phyloP scores from a whole-genome alignment of 345 rosid species.

The Populus simonii region DNA sequence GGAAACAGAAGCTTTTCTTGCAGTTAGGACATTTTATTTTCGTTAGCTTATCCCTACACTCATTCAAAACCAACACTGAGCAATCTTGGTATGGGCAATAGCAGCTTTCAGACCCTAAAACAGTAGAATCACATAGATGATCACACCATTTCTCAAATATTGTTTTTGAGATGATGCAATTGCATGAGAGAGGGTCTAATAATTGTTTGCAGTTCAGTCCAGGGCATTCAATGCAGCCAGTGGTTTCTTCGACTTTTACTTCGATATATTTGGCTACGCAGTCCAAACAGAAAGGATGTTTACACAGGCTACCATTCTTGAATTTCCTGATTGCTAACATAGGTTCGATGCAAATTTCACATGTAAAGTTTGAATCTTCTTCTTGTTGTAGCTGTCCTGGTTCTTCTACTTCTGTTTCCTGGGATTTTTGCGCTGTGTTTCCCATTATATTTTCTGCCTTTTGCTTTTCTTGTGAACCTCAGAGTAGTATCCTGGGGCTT shows the following conservation, averaged over 20 bases:
- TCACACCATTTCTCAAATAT: constrained; percentile 18
- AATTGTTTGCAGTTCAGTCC: constrained; percentile 10
- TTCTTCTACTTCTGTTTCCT: background rate
- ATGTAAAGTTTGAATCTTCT: constrained; percentile 10
- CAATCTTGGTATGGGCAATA: constrained; percentile 26
- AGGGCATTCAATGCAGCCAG: constrained; percentile 12
- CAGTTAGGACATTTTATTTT: constrained; percentile 20
- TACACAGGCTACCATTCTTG: constrained; percentile 2
- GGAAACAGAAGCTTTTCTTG: constrained; percentile 16
- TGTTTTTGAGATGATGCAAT: background rate
- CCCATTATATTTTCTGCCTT: constrained; percentile 9
- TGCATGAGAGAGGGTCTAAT: constrained; percentile 13
- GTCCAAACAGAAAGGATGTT: constrained; percentile 11
- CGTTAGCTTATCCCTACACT: constrained; percentile 15
- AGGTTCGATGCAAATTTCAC: background rate
- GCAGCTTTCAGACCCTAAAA: constrained; percentile 13
- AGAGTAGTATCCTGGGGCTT: background rate
- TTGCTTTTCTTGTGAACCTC: background rate
- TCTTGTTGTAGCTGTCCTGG: background rate
- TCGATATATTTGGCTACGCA: constrained; percentile 20
- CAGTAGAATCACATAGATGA: constrained; percentile 4
- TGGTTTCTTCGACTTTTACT: background rate
- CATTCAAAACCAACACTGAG: constrained; percentile 19
- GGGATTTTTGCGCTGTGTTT: constrained; percentile 2
- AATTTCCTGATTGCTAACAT: background rate